Evolutionary conservation across 306 rosid genomes (phyloP).

Genomic region (Vigna mungo): DNA sequence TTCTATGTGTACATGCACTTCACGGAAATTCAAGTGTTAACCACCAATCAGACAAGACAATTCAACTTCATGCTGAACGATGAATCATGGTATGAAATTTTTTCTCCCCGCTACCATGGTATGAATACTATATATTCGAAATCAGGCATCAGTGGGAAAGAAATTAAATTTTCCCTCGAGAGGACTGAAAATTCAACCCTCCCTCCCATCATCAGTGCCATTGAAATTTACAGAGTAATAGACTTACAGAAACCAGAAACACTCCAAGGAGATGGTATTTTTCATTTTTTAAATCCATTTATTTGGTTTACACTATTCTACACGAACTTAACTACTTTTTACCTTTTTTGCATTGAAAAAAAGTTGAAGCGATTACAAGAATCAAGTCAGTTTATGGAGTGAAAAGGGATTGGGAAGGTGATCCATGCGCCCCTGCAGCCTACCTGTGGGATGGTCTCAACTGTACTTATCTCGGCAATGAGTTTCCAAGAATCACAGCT

Average conservation of each 20-base stretch:
- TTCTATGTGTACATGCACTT: slow-evolving; percentile 47
- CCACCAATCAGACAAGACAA: slow-evolving; percentile 40
- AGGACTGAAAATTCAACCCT: slow-evolving; percentile 39
- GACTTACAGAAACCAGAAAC: slow-evolving; percentile 32
- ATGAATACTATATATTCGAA: rapidly evolving
- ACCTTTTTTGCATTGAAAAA: no score
- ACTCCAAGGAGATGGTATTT: slow-evolving; percentile 46
- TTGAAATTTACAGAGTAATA: neutral
- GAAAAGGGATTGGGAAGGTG: slow-evolving; percentile 59
- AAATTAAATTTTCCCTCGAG: neutral
- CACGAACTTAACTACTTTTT: no score
- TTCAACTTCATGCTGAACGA: slow-evolving; percentile 36
- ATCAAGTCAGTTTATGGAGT: slow-evolving; percentile 53
- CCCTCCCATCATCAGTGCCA: slow-evolving; percentile 52
- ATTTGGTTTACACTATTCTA: neutral
- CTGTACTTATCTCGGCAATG: slow-evolving; percentile 34
- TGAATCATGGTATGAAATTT: neutral
- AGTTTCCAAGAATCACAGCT: slow-evolving; percentile 50
- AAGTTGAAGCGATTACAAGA: slow-evolving; percentile 59
- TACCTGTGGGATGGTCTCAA: slow-evolving; percentile 61
- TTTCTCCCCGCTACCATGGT: neutral
- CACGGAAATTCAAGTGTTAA: neutral
- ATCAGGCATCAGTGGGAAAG: neutral
- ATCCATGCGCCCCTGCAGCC: slow-evolving; percentile 56
- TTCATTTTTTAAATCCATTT: neutral